Evolutionary conservation across 805 yeast species (phyloP).

Genomic region (Gaillardinia entomophila): DNA sequence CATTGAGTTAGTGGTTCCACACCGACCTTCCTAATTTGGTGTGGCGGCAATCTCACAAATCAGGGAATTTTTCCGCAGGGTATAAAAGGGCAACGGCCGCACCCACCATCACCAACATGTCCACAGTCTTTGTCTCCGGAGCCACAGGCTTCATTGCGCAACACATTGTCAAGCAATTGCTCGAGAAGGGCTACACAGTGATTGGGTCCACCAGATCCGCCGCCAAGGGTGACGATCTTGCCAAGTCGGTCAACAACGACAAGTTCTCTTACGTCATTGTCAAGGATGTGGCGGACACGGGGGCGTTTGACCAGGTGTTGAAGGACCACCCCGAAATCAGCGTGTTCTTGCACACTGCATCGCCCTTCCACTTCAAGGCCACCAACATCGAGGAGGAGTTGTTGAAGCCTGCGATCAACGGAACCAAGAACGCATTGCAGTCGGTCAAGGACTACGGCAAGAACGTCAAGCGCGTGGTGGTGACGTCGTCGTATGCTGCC

Average conservation of each 20-base stretch:
- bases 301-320: constrained; percentile 43
- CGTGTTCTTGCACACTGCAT: constrained; percentile 56
- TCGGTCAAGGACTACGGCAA: constrained; percentile 42
- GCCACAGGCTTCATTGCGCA: constrained; percentile 48
- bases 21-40: too few species aligned
- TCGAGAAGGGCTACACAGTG: constrained; percentile 35
- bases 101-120: not conserved
- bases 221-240: constrained; percentile 24
- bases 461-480: constrained; percentile 37
- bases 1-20: too few species aligned
- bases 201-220: constrained; percentile 41
- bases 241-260: constrained; percentile 19
- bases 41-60: too few species aligned
- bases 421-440: constrained; percentile 46
- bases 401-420: constrained; percentile 50
- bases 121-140: constrained; percentile 38
- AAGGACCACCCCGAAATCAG: constrained; percentile 44
- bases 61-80: too few species aligned
- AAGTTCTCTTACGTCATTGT: constrained; percentile 42
- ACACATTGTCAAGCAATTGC: constrained; percentile 33
- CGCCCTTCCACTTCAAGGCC: constrained; percentile 47
- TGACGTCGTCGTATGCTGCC: constrained; percentile 53
- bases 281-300: constrained; percentile 38
- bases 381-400: constrained; percentile 45
- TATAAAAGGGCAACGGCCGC: not conserved